Evolutionary conservation across 2,329 filamentous ascomycete species (phyloP), one percentile per base, ranked within the genome.

Genomic region (Fusarium fujikuroi): DNA sequence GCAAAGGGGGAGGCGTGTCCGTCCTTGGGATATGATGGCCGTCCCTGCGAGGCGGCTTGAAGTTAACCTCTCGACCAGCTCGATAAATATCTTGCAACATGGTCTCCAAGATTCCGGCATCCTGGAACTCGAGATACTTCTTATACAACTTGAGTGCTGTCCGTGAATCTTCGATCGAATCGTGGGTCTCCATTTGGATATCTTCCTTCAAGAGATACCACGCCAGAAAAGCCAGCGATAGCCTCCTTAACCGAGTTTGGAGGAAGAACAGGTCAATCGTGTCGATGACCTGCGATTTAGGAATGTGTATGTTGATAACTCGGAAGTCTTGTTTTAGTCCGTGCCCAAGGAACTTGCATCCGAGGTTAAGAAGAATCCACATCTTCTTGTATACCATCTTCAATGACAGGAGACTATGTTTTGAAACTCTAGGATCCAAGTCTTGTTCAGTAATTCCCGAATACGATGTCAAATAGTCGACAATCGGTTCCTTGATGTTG

Each of bases 371-470:
- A 23, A 99, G 87, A 21, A 98, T 90, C 97, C 97, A 99, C 36
- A 99, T 90, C 81, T 98, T 98, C 84, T 99, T 99, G 87, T 98
- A 99, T 3, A 94, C 95, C 65, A 93, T 89, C 81, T 99, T 99
- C 44, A 98, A 87, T 4, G 93, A 89, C 14, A 98, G 91, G 1
- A 98, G 89, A 61, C 94, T 94, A 82, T 97, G 95, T 60, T 88
- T 89, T 47, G 93, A 93, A n/a, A 89, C 87, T 63, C 90, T 87
- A 8, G 92, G 91, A 76, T 97, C 95, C 14, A 99, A 87, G 79
- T 99, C 96, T 28, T 92, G 92, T 3, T 92, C 89, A 9, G 92
- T 92, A 75, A 99, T 97, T 46, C 96, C 96, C 0, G 95, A 98
- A 84, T 94, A 98, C 49, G 93, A 92, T 1, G 97, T 99, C 42